Percentiles rank a stretch among this genome's conserved stretches.
phyloP scores from a whole-genome alignment of 2,329 filamentous ascomycete genomes.

The Paraphoma sp. region DNA sequence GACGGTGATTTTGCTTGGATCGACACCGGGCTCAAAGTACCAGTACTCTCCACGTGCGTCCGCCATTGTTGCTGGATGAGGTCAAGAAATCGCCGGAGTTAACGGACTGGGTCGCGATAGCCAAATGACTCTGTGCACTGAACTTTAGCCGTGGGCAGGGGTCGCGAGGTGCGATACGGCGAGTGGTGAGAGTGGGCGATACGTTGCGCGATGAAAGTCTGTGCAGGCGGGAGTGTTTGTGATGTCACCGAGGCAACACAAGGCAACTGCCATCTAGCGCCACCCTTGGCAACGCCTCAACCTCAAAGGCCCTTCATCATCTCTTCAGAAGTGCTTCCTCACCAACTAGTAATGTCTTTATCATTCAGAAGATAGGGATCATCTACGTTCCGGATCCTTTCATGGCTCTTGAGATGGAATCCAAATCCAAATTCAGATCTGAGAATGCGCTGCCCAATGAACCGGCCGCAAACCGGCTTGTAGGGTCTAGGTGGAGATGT shows the following conservation, averaged over 20 bases:
- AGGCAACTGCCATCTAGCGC: background rate
- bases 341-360: too few species aligned
- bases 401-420: too few species aligned
- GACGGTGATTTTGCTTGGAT: slow-evolving; percentile 82
- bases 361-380: too few species aligned
- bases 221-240: slow-evolving; percentile 20
- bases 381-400: too few species aligned
- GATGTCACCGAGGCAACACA: slow-evolving; percentile 29
- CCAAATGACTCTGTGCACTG: background rate
- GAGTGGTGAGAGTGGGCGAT: slow-evolving; percentile 2
- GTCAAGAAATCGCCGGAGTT: too few species aligned
- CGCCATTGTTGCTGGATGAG: slow-evolving; percentile 28
- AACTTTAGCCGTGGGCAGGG: background rate
- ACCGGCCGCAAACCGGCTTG: too few species aligned
- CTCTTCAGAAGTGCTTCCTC: too few species aligned
- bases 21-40: slow-evolving; percentile 87
- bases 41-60: slow-evolving; percentile 46
- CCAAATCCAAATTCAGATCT: too few species aligned
- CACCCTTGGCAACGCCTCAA: too few species aligned
- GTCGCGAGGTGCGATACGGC: slow-evolving; percentile 4
- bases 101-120: background rate
- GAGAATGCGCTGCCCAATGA: too few species aligned
- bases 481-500: too few species aligned
- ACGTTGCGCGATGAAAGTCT: slow-evolving; percentile 17
- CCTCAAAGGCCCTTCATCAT: too few species aligned